Evolutionary conservation across 1,139 yeast species (phyloP).

Genomic region (Geotrichum armillariae): DNA sequence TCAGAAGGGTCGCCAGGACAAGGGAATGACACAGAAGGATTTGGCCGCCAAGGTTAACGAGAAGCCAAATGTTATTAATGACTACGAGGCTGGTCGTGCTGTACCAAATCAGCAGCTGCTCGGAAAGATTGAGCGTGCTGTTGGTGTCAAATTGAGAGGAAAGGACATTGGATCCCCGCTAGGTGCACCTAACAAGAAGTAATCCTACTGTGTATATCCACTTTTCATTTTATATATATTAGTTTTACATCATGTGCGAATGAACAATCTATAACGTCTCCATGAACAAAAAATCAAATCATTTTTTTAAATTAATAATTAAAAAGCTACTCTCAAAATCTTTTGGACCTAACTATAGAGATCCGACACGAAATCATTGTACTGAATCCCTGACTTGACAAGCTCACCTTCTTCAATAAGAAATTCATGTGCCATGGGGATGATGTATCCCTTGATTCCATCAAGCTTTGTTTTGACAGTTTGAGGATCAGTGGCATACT

Average conservation of each 20-base stretch:
- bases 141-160: conserved; percentile 95
- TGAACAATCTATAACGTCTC: background rate
- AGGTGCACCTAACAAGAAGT: conserved; percentile 65
- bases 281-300: background rate
- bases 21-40: conserved; percentile 90
- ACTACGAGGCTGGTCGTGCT: conserved; percentile 96
- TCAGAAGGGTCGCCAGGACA: conserved; percentile 82
- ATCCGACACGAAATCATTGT: conserved; percentile 23
- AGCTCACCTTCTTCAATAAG: conserved; percentile 22
- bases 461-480: conserved; percentile 19
- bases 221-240: conserved; percentile 2
- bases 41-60: conserved; percentile 93
- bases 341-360: conserved; percentile 22
- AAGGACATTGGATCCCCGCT: conserved; percentile 93
- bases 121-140: conserved; percentile 88
- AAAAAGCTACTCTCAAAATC: too few relatives aligned
- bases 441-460: conserved; percentile 19
- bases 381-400: conserved; percentile 23
- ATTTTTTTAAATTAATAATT: background rate
- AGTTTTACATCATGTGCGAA: background rate
- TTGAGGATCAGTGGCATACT: conserved; percentile 17
- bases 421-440: conserved; percentile 25
- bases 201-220: conserved; percentile 17
- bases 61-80: conserved; percentile 93
- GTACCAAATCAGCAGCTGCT: conserved; percentile 93